Evolutionary conservation across 345 rosid genomes (phyloP).

Genomic region (Syzygium oleosum): DNA sequence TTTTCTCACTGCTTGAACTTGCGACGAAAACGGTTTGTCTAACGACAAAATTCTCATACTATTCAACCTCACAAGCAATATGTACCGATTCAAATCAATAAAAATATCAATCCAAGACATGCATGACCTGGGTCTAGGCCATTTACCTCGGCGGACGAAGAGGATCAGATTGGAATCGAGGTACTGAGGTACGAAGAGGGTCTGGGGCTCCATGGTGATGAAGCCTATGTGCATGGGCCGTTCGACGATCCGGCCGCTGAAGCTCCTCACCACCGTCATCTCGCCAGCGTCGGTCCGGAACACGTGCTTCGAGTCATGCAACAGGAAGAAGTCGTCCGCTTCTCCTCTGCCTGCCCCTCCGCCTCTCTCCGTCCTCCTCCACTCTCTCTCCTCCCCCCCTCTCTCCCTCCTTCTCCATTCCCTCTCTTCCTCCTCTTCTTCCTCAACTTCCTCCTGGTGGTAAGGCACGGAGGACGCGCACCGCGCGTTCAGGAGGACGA

Average conservation of each 20-base stretch:
- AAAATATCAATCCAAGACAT: background rate
- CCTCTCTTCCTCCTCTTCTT: background rate
- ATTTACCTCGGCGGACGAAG: constrained; percentile 57
- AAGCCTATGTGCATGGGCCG: constrained; percentile 80
- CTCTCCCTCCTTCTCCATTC: background rate
- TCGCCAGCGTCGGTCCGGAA: constrained; percentile 74
- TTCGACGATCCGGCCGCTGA: constrained; percentile 35
- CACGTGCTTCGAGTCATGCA: constrained; percentile 44
- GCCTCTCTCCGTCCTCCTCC: background rate
- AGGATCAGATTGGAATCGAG: constrained; percentile 65
- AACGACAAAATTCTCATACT: background rate
- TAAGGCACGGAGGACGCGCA: background rate
- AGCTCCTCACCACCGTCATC: constrained; percentile 46
- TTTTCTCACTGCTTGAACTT: background rate
- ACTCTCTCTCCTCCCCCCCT: background rate
- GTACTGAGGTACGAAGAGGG: constrained; percentile 80
- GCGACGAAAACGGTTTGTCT: background rate
- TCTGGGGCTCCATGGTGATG: constrained; percentile 76
- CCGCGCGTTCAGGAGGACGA: background rate
- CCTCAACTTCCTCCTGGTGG: background rate
- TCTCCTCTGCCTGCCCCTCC: background rate
- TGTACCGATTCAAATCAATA: background rate
- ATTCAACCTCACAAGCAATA: background rate
- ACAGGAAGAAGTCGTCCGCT: constrained; percentile 32
- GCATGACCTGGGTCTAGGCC: background rate